phyloP scores from a whole-genome alignment of 2,329 filamentous ascomycete genomes.

The Pseudogymnoascus sp. region DNA sequence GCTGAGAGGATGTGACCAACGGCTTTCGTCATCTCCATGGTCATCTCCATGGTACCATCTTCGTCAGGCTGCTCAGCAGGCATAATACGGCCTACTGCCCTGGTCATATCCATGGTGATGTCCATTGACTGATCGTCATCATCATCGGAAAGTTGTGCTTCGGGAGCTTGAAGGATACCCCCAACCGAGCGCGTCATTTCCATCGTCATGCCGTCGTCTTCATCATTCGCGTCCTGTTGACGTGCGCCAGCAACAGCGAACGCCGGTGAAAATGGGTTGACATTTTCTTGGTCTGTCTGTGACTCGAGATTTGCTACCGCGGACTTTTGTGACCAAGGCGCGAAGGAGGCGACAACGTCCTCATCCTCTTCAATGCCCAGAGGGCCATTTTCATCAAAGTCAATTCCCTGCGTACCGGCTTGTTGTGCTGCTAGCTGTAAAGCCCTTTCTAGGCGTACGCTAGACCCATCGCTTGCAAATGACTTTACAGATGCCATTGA shows the following conservation, averaged over 20 bases:
- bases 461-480: slow-evolving; percentile 54
- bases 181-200: slow-evolving; percentile 38
- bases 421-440: slow-evolving; percentile 64
- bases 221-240: slow-evolving; percentile 12
- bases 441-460: slow-evolving; percentile 66
- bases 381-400: slow-evolving; percentile 46
- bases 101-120: slow-evolving; percentile 92
- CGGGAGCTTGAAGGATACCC: slow-evolving; percentile 12
- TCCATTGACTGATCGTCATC: slow-evolving; percentile 33
- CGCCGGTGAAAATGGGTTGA: slow-evolving; percentile 36
- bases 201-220: slow-evolving; percentile 36
- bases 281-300: slow-evolving; percentile 38
- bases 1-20: slow-evolving; percentile 22
- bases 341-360: slow-evolving; percentile 65
- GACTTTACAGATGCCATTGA: slow-evolving; percentile 55
- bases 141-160: slow-evolving; percentile 15
- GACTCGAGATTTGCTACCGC: slow-evolving; percentile 27
- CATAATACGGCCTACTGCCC: slow-evolving; percentile 71
- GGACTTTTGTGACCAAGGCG: slow-evolving; percentile 59
- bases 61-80: slow-evolving; percentile 15
- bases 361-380: slow-evolving; percentile 46
- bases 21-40: slow-evolving; percentile 44
- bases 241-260: slow-evolving; percentile 15
- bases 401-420: slow-evolving; percentile 64
- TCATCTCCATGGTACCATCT: slow-evolving; percentile 41